A percentile compares a stretch with the other conserved stretches of the same genome.
Conservation (phyloP, 2,329 filamentous ascomycete species). For the Alternaria rosae region DNA sequence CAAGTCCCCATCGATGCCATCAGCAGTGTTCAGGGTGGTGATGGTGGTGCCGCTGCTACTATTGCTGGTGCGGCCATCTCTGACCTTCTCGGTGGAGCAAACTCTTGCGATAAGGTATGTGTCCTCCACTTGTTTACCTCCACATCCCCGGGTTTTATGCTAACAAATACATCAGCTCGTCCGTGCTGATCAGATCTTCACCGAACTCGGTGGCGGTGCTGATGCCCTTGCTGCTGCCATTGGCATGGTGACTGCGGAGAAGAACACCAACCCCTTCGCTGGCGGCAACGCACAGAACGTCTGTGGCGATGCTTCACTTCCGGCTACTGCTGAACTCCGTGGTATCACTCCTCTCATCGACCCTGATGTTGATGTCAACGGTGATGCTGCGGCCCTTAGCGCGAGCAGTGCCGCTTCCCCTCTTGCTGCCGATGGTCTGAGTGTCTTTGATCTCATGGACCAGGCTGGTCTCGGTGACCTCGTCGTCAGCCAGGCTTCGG, state of each 20-base stretch:
- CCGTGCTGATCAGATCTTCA: constrained; percentile 70
- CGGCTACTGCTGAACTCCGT: constrained; percentile 66
- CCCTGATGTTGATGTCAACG: constrained; percentile 66
- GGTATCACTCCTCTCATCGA: constrained; percentile 74
- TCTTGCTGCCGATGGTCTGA: constrained; percentile 67
- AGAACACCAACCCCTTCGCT: constrained; percentile 75
- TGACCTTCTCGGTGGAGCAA: constrained; percentile 69
- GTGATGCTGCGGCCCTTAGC: constrained; percentile 67
- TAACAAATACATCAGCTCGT: constrained; percentile 56
- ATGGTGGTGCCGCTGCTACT: constrained; percentile 67
- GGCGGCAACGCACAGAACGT: constrained; percentile 65
- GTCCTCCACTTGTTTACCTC: not conserved
- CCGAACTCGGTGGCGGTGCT: constrained; percentile 66
- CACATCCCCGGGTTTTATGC: not conserved
- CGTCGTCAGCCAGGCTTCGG: constrained; percentile 53
- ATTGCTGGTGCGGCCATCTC: constrained; percentile 68
- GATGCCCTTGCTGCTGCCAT: constrained; percentile 68
- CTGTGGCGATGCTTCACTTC: constrained; percentile 69
- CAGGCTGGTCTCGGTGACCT: constrained; percentile 71
- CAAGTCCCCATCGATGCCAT: constrained; percentile 65
- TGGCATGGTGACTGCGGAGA: constrained; percentile 71
- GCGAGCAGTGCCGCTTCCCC: constrained; percentile 60
- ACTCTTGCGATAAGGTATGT: constrained; percentile 69
- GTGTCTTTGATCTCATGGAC: constrained; percentile 69
- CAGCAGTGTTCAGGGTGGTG: constrained; percentile 61